Base-by-base conservation (phyloP, 1,284 basidiomycete species). In the Ceratobasidium sp. region DNA sequence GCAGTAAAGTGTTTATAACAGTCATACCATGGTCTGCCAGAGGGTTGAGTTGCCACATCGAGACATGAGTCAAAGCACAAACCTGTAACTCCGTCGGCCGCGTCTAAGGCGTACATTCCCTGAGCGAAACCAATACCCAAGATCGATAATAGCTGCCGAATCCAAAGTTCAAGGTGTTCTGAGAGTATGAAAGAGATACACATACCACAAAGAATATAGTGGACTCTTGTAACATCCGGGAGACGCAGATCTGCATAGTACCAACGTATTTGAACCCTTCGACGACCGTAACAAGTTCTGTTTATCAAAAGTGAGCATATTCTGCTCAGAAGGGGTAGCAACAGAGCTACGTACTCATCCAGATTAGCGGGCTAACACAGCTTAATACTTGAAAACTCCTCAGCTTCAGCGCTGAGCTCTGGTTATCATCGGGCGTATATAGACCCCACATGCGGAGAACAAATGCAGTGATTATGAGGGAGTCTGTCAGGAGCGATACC, bases 221-320 rank as follows among this genome's bases (percentile, higher is more conserved):
- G 10, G 94, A 96, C 84, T 98, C 96, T 83, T 94, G 91, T 80
- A 98, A 86, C 96, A 98, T 98, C 15, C 94, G 89, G 15, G 92
- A 90, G 23, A 96, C 90, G 80, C 94, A 95, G 48, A 96, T 94
- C 82, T 95, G 93, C 92, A 94, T 92, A 0, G 92, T 94, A 1
- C 94, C 94, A 67, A 95, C 89, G 80, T 93, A 94, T 90, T 96
- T 94, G 84, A 90, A 94, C 2, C 94, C 91, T 81, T 94, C 93
- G 80, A 94, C 93, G 20, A 95, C 85, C 10, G 94, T 93, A 40
- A 96, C 86, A 23, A 96, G 85, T 82, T 93, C 94, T 95, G 81
- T 5, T 40, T n/a, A 74, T 44, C 61, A n/a, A 28, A 66, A 69
- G 69, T 46, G 46, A 78, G 26, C 69, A 26, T 20, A 38, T 75